Evolutionary conservation across 1,284 basidiomycete genomes (phyloP), one percentile per base, ranked within the genome.

Genomic region (Amylostereum areolatum): DNA sequence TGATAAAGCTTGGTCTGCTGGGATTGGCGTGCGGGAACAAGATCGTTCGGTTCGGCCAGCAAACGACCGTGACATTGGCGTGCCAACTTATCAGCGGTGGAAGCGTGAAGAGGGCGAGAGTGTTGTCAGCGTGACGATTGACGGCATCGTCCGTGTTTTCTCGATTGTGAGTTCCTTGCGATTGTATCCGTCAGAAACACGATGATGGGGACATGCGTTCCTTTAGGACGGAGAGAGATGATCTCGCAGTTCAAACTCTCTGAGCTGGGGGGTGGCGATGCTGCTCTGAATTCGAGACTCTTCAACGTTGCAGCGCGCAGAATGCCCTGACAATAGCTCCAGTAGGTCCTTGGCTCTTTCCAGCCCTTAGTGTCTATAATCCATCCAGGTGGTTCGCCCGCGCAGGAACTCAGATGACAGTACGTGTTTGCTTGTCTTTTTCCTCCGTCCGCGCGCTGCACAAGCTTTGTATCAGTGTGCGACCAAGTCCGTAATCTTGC

Each of bases 1-100:
- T 1, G 86, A 88, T 59, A 87, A 88, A 61, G 92, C 91, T 75
- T 95, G n/a, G 90, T 95, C 5, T 92, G 90, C 55, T 95, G 92
- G 92, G 84, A 89, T 63, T 90, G 86, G 89, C 76, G 86, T 4
- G 73, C 82, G 9, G 92, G 92, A 2, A 84, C 30, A 94, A 95
- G 71, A 82, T 95, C 43, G 88, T 93, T 25, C 75, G 90, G 6
- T 95, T 94, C 59, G 92, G 92, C 1, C 92, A 96, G 64, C 92
- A 95, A 69, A 94, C 90, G 30, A 95, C 92, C 11, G 82, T 94
- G 54, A 89, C 59, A 88, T 94, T 43, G 92, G 92, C 7, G 89
- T 95, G 31, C 90, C n/a, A 92, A 64, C 79, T 96, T 35, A 80
- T 95, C 37, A 72, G 73, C 33, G 63, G 67, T 8, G 67, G 74